These are phyloP conservation scores for Aquilaria malaccensis DNA, from an alignment of 345 rosid species.

Conservation along the genomic window DNA sequence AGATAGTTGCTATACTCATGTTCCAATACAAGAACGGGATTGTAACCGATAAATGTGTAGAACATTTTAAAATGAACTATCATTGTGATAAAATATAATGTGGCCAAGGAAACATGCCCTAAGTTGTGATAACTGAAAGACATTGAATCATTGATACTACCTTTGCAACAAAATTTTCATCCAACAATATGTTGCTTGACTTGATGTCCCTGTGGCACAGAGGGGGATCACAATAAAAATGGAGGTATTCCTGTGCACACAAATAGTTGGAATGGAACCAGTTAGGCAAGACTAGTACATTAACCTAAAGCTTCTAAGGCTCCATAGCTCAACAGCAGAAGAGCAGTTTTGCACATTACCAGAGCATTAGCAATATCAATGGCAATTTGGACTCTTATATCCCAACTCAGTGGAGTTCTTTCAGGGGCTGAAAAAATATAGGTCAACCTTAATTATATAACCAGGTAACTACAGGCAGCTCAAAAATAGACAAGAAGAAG, in stretches of 20 bases:
- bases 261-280: slow-evolving; percentile 1
- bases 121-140: no score
- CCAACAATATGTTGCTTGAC: slow-evolving; percentile 92
- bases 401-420: slow-evolving; percentile 73
- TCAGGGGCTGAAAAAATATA: slow-evolving; percentile 39
- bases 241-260: slow-evolving; percentile 80
- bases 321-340: background rate
- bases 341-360: slow-evolving; percentile 36
- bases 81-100: background rate
- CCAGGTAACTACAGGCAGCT: slow-evolving; percentile 2
- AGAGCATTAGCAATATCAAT: slow-evolving; percentile 94
- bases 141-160: slow-evolving; percentile 19
- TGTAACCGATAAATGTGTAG: no score
- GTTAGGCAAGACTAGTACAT: background rate
- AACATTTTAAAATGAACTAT: no score
- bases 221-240: slow-evolving; percentile 94
- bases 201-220: slow-evolving; percentile 94
- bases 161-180: slow-evolving; percentile 88
- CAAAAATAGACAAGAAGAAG: background rate
- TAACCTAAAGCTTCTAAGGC: background rate
- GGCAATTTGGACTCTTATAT: slow-evolving; percentile 74
- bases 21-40: no score
- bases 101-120: background rate
- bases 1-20: no score
- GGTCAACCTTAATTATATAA: slow-evolving; percentile 9